Base-by-base conservation (phyloP, 2,329 filamentous ascomycete species). In the Cercospora sojina region DNA sequence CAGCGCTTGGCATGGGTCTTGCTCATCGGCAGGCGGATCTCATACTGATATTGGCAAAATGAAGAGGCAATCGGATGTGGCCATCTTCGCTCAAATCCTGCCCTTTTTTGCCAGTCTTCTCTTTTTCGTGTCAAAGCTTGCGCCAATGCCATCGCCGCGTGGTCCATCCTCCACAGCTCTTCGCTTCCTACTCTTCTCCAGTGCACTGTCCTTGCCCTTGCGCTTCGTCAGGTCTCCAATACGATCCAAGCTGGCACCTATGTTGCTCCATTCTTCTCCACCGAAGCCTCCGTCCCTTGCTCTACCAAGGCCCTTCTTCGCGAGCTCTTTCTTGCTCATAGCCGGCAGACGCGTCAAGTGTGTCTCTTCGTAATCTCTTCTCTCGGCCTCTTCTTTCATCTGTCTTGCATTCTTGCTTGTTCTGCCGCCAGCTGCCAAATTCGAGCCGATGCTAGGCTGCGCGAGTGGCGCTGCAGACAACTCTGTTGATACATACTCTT, bases 381-480 rank as follows among this genome's bases (percentile, higher is more conserved):
- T 85, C 80, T 97, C 93, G 1, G 86, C 86, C 78, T 98, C 93
- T 47, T 88, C 87, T 69, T 88, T 88, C 64, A 91, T 87, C 77
- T 97, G 90, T 35, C 87, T 84, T 13, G 88, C 86, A 5, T 91
- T 91, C 83, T 93, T 95, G 74, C 88, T 87, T 77, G 88, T 88
- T 69, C 94, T 87, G 35, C 95, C 95, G 59, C 91, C 89, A 58
- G 88, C 84, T 7, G 72, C 71, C 72, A 97, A 96, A 18, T 91
- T 97, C 64, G 91, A 95, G 67, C 95, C 96, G 73, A 99, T 96
- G 72, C 91, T 96, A 63, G 94, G 93, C 77, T 96, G 87, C 1
- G 93, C 91, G 65, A 92, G 80, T 0, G 95, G 95, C 2, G 92
- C 92, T 5, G 85, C 80, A 0, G 92, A 93, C 66, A 98, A 84